Base-by-base conservation (phyloP, 2,329 filamentous ascomycete genomes). In the Stromatinia cepivora region DNA sequence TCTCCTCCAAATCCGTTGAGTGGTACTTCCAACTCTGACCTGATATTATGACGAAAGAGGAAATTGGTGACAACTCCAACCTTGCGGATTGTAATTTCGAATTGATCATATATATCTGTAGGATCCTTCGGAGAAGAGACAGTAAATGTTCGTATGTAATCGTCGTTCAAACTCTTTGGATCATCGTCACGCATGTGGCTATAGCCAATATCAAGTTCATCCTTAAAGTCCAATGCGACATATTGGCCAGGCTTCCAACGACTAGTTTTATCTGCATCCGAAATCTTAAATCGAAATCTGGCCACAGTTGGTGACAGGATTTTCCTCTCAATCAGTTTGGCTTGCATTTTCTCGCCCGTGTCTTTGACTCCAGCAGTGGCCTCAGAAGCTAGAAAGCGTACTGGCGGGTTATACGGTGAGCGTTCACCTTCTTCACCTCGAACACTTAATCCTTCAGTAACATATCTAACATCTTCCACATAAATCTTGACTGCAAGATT, bases 161-260 rank as follows among this genome's bases (percentile, higher is more conserved):
- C 92, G 77, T 97, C 93, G 75, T 97, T 97, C 22, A 97, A 78
- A 74, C 88, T 91, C 72, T 85, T 84, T 7, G 93, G 93, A 73
- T 96, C 92, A 69, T 91, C 87, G 72, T 96, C 89, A 3, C 88
- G 84, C 93, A 97, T 97, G 77, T 97, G 93, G 62, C 85, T 87
- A 79, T 93, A 97, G 0, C 93, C 93, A 15, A 83, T 79, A 72
- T 91, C 87, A 1, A 97, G 81, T 74, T 94, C 88, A 0, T 83
- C 78, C 17, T 84, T 82, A 75, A 96, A 93, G 71, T 91, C 88
- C 3, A 97, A 79, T 1, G 91, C 93, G 25, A 92, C 86, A 79
- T 95, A 92, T 76, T 96, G 92, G 0, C 92, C 93, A 0, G 92
- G 82, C 34, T 79, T 82, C 86, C 92, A 93, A 1, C 72, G 74